Evolutionary conservation across 352 stramenopile species (phyloP).

Genomic region (Blastocystis sp.): DNA sequence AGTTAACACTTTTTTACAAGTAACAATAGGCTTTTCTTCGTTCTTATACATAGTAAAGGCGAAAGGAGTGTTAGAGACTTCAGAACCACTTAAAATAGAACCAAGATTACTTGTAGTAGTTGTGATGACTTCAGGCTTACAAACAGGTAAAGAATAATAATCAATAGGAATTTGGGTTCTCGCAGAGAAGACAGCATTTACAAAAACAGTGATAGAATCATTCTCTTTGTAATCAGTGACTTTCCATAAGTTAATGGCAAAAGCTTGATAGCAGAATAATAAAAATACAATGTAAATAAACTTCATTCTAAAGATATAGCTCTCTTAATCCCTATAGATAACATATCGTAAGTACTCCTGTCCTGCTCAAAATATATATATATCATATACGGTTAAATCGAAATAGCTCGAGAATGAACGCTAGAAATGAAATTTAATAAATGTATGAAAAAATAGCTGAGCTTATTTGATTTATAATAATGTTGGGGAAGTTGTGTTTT

Average conservation of each 20-base stretch:
- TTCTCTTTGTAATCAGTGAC: slow-evolving; percentile 16
- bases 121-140: slow-evolving; percentile 6
- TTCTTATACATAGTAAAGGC: slow-evolving; percentile 26
- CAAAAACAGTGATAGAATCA: slow-evolving; percentile 62
- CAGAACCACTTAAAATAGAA: slow-evolving; percentile 17
- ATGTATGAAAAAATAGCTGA: too few relatives aligned
- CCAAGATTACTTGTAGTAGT: slow-evolving; percentile 22
- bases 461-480: too few relatives aligned
- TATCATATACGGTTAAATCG: too few relatives aligned
- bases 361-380: too few relatives aligned
- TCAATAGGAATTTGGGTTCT: slow-evolving; percentile 88
- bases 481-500: too few relatives aligned
- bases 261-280: too few relatives aligned
- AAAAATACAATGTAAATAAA: too few relatives aligned
- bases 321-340: too few relatives aligned
- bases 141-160: slow-evolving; percentile 35
- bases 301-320: too few relatives aligned
- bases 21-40: neutral
- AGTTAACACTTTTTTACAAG: slow-evolving; percentile 53
- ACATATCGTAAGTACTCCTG: too few relatives aligned
- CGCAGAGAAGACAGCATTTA: slow-evolving; percentile 88
- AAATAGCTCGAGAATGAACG: too few relatives aligned
- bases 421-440: too few relatives aligned
- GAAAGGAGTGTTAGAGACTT: slow-evolving; percentile 23
- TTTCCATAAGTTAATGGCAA: neutral